These are phyloP conservation scores for Pinus tabuliformis DNA, from an alignment of 75 land plant genomes.

Conservation along the genomic window DNA sequence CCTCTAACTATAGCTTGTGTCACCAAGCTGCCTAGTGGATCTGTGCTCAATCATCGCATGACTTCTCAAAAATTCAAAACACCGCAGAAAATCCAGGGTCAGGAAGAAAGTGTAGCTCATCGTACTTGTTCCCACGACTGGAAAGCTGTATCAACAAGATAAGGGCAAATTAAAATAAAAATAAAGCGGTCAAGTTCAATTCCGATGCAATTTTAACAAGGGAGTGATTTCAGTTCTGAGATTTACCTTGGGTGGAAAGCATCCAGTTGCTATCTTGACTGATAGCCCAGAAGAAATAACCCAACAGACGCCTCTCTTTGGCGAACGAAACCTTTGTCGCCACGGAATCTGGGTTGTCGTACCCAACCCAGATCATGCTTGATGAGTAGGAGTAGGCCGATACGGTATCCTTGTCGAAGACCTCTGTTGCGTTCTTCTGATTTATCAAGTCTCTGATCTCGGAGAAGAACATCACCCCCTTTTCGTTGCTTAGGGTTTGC, in stretches of 20 bases:
- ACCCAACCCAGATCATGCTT: neutral
- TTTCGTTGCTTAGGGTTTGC: neutral
- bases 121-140: no score
- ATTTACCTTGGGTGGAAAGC: neutral
- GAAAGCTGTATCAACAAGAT: no score
- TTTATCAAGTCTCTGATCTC: slow-evolving; percentile 20
- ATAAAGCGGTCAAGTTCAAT: no score
- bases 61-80: no score
- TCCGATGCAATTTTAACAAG: no score
- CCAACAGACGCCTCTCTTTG: neutral
- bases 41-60: no score
- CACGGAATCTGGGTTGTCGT: neutral
- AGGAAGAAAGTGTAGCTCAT: no score
- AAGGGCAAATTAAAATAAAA: no score
- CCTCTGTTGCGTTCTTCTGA: neutral
- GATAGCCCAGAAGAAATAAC: slow-evolving; percentile 5
- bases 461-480: slow-evolving; percentile 14
- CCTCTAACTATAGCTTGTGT: no score
- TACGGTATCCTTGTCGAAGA: slow-evolving; percentile 1
- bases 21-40: no score
- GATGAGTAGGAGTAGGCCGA: neutral
- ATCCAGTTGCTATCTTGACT: neutral
- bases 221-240: no score
- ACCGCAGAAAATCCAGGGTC: no score
- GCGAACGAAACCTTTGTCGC: neutral